phyloP scores from a whole-genome alignment of 495 filamentous ascomycete genomes.

The Pseudotulostoma volvatum region DNA sequence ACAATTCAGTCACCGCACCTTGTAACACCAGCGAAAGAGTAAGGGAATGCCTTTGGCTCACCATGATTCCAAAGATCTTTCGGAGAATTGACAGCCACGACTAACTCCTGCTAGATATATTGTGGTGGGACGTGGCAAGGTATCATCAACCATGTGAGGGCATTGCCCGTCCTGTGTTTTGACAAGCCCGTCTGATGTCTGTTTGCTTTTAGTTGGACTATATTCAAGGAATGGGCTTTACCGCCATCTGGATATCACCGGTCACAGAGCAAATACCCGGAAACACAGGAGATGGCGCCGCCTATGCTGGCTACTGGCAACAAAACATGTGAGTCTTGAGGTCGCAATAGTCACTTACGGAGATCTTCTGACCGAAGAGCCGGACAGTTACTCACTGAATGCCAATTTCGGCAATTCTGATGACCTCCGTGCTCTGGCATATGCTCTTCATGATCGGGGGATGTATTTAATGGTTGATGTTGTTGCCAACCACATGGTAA shows the following conservation, averaged over 20 bases:
- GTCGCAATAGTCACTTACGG: constrained; percentile 51
- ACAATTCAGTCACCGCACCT: constrained; percentile 42
- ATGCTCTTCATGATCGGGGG: constrained; percentile 40
- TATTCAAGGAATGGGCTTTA: constrained; percentile 65
- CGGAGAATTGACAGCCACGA: constrained; percentile 11
- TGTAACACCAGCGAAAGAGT: constrained; percentile 31
- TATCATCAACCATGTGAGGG: constrained; percentile 34
- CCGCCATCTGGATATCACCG: constrained; percentile 71
- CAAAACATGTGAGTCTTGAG: constrained; percentile 45
- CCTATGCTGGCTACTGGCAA: constrained; percentile 67
- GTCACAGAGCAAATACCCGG: constrained; percentile 45
- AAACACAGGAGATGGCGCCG: constrained; percentile 33
- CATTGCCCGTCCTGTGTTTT: neutral
- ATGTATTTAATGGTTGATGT: constrained; percentile 68
- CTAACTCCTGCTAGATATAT: constrained; percentile 37
- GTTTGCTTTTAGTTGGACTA: constrained; percentile 35
- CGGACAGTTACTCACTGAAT: constrained; percentile 36
- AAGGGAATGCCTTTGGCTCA: constrained; percentile 6
- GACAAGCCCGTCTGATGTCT: constrained; percentile 45
- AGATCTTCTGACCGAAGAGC: constrained; percentile 44
- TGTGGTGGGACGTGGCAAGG: constrained; percentile 67
- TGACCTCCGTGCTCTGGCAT: constrained; percentile 46
- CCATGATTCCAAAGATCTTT: neutral
- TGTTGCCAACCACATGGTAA: constrained; percentile 63
- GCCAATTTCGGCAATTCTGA: constrained; percentile 45